Conservation (phyloP, 805 yeast genomes). For the Starmerella bombi region DNA sequence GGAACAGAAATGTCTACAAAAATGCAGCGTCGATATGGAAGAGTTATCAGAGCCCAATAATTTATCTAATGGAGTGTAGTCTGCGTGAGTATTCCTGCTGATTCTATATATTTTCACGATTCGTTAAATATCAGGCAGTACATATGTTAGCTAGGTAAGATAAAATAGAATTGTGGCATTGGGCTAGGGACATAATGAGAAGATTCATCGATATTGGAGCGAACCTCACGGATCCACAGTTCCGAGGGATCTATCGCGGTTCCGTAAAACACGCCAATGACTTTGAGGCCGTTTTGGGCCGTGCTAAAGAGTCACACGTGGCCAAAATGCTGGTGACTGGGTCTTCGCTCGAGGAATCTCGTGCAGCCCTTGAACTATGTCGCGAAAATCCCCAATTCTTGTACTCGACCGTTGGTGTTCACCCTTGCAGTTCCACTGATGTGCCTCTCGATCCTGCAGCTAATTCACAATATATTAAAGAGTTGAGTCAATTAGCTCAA, state of each 20-base stretch:
- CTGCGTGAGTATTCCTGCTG: too few relatives aligned
- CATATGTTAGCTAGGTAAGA: not conserved
- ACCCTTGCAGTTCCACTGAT: constrained; percentile 67
- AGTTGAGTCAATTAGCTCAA: constrained; percentile 38
- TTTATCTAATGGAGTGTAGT: too few relatives aligned
- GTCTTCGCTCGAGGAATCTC: constrained; percentile 55
- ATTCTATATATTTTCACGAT: too few relatives aligned
- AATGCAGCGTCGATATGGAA: too few relatives aligned
- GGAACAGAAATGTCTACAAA: too few relatives aligned
- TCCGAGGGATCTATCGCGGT: constrained; percentile 65
- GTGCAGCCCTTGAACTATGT: constrained; percentile 43
- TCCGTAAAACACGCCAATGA: constrained; percentile 58
- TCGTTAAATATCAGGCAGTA: not conserved
- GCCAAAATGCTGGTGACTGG: constrained; percentile 70
- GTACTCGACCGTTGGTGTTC: constrained; percentile 73
- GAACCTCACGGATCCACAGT: constrained; percentile 83
- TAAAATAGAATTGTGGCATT: not conserved
- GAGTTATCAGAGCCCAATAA: too few relatives aligned
- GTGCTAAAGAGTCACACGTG: constrained; percentile 59
- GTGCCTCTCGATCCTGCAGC: constrained; percentile 22
- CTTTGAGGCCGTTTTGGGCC: constrained; percentile 43
- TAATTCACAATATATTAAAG: constrained; percentile 33
- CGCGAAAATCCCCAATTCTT: constrained; percentile 24
- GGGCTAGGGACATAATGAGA: constrained; percentile 1
- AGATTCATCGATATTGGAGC: constrained; percentile 40